Base-by-base conservation (phyloP, 1,284 basidiomycete genomes). In the Amylostereum areolatum region DNA sequence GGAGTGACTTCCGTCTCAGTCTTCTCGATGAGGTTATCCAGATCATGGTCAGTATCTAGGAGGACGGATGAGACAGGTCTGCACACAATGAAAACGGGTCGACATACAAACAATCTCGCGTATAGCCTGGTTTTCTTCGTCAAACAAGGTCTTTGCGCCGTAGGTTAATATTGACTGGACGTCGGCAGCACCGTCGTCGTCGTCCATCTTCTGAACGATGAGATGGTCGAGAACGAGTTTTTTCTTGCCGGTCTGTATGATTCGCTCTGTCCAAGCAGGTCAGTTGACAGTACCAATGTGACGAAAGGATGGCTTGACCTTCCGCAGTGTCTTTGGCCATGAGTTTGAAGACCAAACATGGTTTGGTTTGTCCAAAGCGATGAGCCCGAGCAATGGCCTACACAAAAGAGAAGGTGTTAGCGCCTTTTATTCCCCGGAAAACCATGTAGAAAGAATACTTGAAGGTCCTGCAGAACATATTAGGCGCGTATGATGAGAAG, bases 161-260 rank as follows among this genome's bases (percentile, higher is more conserved):
- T 84, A 89, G 24, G 89, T 86, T 4, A 95, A 73, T 55, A 94
- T 88, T 2, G 86, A 89, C 60, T 85, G 80, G 8, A 92, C 71
- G 56, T 92, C 80, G 55, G 86, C 83, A 48, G 81, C 76, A 30
- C 82, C 81, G 43, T 87, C 87, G 46, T 86, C 82, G 52, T 84
- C 80, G 57, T 91, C 88, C 82, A 95, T 92, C 64, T 92, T 92
- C 67, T 95, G 92, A 4, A 92, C 92, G 52, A 96, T 94, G 11
- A 96, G 72, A 68, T 96, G 92, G 60, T 95, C 92, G 3, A 96
- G 73, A 5, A 92, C 85, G 37, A 95, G 77, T 65, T 95, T 96
- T 71, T 89, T 90, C 72, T 94, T 94, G 30, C 89, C 90, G 18
- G 83, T 81, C 66, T 90, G 84, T 67, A 94, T 80, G 57, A 94